A percentile compares a stretch with the other conserved stretches of the same genome.
phyloP scores from a whole-genome alignment of 208 protist species.

The Naegleria fowleri region DNA sequence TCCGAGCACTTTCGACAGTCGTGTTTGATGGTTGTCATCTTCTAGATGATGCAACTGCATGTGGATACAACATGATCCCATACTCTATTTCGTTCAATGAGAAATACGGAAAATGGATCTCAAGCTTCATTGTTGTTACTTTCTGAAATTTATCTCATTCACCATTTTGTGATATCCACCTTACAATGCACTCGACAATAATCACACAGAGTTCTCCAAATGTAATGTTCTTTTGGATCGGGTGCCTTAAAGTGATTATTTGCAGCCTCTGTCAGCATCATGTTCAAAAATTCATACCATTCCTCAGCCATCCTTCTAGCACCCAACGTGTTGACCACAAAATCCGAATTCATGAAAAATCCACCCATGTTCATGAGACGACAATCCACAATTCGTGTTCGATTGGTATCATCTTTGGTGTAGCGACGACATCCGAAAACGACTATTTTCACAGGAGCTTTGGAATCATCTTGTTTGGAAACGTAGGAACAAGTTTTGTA shows the following conservation, averaged over 20 bases:
- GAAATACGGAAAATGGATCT: too few species aligned
- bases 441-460: neutral
- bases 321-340: neutral
- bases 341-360: neutral
- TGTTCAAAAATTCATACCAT: neutral
- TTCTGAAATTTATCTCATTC: too few species aligned
- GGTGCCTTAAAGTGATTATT: neutral
- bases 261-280: neutral
- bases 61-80: too few species aligned
- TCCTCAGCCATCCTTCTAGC: neutral
- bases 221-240: neutral
- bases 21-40: too few species aligned
- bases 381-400: neutral
- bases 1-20: too few species aligned
- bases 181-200: neutral
- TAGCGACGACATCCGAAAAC: neutral
- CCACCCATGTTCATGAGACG: neutral
- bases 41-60: too few species aligned
- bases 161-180: neutral
- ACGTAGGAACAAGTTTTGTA: neutral
- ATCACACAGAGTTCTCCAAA: neutral
- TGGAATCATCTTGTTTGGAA: neutral
- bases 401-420: neutral
- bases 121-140: too few species aligned
- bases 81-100: too few species aligned